Conservation (phyloP, 2,329 filamentous ascomycete genomes). For the Hortaea werneckii region DNA sequence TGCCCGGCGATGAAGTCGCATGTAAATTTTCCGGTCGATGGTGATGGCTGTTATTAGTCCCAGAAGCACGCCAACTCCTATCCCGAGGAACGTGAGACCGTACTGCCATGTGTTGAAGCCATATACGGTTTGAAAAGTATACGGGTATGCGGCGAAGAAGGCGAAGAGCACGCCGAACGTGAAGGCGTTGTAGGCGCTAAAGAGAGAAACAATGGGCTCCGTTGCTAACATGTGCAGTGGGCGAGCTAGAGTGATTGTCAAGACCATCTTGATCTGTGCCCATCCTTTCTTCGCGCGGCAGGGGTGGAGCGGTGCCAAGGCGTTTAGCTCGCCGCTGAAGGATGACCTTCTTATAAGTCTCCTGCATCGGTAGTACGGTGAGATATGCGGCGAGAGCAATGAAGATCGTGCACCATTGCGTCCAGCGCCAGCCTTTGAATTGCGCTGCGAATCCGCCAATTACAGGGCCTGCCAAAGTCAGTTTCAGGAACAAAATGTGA, state of each 20-base stretch:
- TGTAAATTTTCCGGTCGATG: conserved; percentile 29
- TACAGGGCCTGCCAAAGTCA: conserved; percentile 24
- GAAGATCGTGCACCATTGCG: conserved; percentile 35
- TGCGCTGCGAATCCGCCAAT: conserved; percentile 35
- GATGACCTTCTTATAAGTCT: conserved; percentile 47
- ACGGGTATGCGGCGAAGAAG: conserved; percentile 26
- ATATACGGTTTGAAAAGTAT: conserved; percentile 56
- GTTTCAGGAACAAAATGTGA: conserved; percentile 18
- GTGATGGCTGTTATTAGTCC: conserved; percentile 35
- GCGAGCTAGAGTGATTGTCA: conserved; percentile 22
- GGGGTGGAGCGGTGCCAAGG: conserved; percentile 17
- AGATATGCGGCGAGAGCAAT: conserved; percentile 29
- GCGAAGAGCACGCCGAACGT: conserved; percentile 22
- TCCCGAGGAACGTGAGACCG: conserved; percentile 65
- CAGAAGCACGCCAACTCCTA: conserved; percentile 56
- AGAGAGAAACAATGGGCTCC: conserved; percentile 27
- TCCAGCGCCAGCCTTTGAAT: conserved; percentile 33
- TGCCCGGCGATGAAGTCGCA: conserved; percentile 20
- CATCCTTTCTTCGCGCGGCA: conserved; percentile 17
- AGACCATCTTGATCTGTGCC: conserved; percentile 18
- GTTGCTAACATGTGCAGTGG: conserved; percentile 26
- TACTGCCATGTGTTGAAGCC: conserved; percentile 68
- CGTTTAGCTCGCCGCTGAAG: conserved; percentile 29
- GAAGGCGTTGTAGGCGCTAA: conserved; percentile 24
- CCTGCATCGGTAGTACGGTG: conserved; percentile 35